Evolutionary conservation across 2,329 filamentous ascomycete species (phyloP).

Genomic region (Aurifilum marmelostoma): DNA sequence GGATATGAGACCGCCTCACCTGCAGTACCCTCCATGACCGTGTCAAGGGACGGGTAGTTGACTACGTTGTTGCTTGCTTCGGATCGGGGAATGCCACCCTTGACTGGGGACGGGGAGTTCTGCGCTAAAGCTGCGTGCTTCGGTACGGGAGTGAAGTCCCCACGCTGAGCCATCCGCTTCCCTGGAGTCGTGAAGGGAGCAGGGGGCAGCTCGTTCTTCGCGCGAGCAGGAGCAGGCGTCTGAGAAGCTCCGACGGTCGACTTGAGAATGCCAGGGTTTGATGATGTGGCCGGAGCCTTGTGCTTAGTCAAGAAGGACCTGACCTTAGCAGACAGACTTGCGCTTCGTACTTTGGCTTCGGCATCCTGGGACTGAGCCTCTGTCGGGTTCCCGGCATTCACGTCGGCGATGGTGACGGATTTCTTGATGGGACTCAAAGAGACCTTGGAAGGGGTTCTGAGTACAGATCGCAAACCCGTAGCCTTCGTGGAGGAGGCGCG

Average conservation of each 20-base stretch:
- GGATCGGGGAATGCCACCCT: conserved; percentile 51
- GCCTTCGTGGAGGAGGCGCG: conserved; percentile 59
- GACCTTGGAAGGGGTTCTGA: conserved; percentile 59
- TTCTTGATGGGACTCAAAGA: conserved; percentile 49
- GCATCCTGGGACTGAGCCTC: conserved; percentile 41
- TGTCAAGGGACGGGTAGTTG: conserved; percentile 41
- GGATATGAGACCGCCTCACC: conserved; percentile 53
- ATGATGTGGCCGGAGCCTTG: conserved; percentile 43
- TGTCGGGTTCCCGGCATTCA: conserved; percentile 34
- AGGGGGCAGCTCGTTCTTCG: conserved; percentile 57
- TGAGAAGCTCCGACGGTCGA: conserved; percentile 45
- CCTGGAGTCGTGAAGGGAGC: conserved; percentile 67
- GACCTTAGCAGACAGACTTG: conserved; percentile 57
- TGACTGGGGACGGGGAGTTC: conserved; percentile 60
- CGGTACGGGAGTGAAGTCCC: conserved; percentile 77
- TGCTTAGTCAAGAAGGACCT: conserved; percentile 59
- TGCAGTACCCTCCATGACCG: conserved; percentile 35
- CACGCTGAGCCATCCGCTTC: conserved; percentile 69
- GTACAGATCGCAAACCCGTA: conserved; percentile 47
- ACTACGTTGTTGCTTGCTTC: conserved; percentile 41
- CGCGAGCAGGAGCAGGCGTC: conserved; percentile 49
- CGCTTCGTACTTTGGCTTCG: conserved; percentile 48
- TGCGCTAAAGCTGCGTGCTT: conserved; percentile 52
- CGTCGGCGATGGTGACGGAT: conserved; percentile 55
- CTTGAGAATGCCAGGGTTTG: conserved; percentile 53